Base-by-base conservation (phyloP, 352 stramenopile species). In the Phytophthora hybrid region DNA sequence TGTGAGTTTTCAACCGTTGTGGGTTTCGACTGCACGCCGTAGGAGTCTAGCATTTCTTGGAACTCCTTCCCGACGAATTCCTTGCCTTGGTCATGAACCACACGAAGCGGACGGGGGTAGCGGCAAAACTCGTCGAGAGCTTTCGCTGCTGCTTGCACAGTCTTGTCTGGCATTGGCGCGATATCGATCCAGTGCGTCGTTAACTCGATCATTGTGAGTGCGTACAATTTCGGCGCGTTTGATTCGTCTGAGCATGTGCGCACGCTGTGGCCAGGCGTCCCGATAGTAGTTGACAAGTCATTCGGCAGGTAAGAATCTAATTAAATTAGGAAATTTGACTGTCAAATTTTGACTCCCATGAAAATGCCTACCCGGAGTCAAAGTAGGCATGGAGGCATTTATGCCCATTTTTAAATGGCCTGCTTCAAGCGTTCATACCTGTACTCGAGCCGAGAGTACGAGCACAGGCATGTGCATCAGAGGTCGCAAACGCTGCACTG, bases 191-290 rank as follows among this genome's bases (percentile, higher is more conserved):
- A 64, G 41, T 55, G 19, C 2, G 58, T 55, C 7, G 44, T 3
- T 13, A 64, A 7, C 8, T 64, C 41, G 4, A 64, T 64, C 58
- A 64, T 64, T 5, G 58, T 55, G 11, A 64, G 21, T 6, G 58
- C 41, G 44, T 64, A 64, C 2, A 55, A 29, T 44, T 64, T 56
- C 11, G 37, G 58, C 23, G 23, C 58, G 3, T 26, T 13, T 1
- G 58, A 11, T 16, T 64, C 41, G 10, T 54, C 41, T 1, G 58
- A 31, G 41, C 23, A 26, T 26, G 23, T 26, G 23, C 23, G 23
- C 23, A 26, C 23, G 23, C 23, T 26, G 23, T 26, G 23, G 23
- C 23, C 23, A 26, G 23, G 23, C 23, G 23, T 26, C 23, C 23
- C 23, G 23, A 26, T 26, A 26, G 23, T 26, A 26, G 23, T 26